Evolutionary conservation across 176 grass and related monocot genomes (phyloP).

Genomic region (Puya raimondii): DNA sequence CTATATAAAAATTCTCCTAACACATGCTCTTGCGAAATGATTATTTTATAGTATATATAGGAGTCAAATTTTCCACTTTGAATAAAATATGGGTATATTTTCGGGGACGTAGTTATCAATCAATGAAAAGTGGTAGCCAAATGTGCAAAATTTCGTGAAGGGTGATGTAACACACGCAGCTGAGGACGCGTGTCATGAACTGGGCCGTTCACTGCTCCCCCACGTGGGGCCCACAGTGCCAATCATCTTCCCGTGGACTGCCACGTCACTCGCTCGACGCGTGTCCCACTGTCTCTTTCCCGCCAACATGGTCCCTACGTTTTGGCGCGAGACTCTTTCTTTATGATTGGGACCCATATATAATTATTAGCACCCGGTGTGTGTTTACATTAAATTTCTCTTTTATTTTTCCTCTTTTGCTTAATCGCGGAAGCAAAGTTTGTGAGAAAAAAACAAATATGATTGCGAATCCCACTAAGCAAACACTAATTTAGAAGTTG

Average conservation of each 20-base stretch:
- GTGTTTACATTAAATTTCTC: constrained; percentile 18
- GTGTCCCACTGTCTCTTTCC: neutral
- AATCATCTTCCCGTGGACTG: neutral
- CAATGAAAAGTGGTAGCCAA: neutral
- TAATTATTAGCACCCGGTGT: neutral
- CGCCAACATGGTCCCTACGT: neutral
- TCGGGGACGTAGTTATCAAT: too few relatives aligned
- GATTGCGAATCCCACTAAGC: too few relatives aligned
- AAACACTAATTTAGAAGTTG: too few relatives aligned
- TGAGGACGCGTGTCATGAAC: neutral
- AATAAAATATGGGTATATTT: too few relatives aligned
- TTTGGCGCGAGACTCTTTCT: neutral
- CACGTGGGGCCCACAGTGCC: neutral
- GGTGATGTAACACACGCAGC: neutral
- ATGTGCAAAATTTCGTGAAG: neutral
- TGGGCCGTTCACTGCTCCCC: neutral
- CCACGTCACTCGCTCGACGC: neutral
- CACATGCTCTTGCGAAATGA: too few relatives aligned
- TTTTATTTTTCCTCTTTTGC: neutral
- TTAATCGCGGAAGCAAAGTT: too few relatives aligned
- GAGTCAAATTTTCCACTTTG: too few relatives aligned
- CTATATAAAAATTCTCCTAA: too few relatives aligned
- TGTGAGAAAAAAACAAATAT: too few relatives aligned
- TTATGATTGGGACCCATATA: neutral
- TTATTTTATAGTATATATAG: too few relatives aligned